Conservation (phyloP, 1,284 basidiomycete species). For the Cutaneotrichosporon sp. region DNA sequence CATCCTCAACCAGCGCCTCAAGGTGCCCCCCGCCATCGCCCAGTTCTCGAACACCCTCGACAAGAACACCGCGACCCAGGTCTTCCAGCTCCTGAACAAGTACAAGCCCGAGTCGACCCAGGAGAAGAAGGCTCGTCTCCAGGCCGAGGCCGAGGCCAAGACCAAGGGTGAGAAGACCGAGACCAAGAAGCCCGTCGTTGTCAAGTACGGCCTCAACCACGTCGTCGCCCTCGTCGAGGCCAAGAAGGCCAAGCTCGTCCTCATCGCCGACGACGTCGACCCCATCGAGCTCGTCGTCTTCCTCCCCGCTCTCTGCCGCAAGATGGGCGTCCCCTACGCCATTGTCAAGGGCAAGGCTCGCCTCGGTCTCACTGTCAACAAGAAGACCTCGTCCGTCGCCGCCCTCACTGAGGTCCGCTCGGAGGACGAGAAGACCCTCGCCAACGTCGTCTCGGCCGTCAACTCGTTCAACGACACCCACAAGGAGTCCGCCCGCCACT, state of each 20-base stretch:
- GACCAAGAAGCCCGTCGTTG: constrained; percentile 89
- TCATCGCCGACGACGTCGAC: constrained; percentile 98
- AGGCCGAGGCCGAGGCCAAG: constrained; percentile 72
- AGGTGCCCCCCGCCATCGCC: constrained; percentile 97
- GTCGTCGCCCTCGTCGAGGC: constrained; percentile 91
- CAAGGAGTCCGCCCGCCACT: constrained; percentile 75
- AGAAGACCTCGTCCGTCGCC: constrained; percentile 94
- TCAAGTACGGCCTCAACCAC: constrained; percentile 98
- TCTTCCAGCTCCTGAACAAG: constrained; percentile 99
- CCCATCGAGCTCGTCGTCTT: constrained; percentile 98
- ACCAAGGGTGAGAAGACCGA: constrained; percentile 61
- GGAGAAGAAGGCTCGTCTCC: constrained; percentile 96
- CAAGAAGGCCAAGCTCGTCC: constrained; percentile 95
- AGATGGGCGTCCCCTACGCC: constrained; percentile 97
- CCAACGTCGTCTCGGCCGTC: constrained; percentile 86
- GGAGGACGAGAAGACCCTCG: constrained; percentile 92
- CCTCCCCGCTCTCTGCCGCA: constrained; percentile 96
- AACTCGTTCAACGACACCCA: constrained; percentile 96
- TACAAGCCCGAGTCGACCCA: constrained; percentile 70
- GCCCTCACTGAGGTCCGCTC: constrained; percentile 90
- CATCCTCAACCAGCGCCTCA: constrained; percentile 96
- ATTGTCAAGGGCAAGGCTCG: constrained; percentile 97
- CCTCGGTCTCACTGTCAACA: constrained; percentile 68
- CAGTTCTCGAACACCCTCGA: constrained; percentile 98
- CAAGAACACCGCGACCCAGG: constrained; percentile 98